A percentile compares a stretch with the other conserved stretches of the same genome.
Evolutionary conservation across 2,329 filamentous ascomycete species (phyloP).

Genomic region (Corinectria fuckeliana): DNA sequence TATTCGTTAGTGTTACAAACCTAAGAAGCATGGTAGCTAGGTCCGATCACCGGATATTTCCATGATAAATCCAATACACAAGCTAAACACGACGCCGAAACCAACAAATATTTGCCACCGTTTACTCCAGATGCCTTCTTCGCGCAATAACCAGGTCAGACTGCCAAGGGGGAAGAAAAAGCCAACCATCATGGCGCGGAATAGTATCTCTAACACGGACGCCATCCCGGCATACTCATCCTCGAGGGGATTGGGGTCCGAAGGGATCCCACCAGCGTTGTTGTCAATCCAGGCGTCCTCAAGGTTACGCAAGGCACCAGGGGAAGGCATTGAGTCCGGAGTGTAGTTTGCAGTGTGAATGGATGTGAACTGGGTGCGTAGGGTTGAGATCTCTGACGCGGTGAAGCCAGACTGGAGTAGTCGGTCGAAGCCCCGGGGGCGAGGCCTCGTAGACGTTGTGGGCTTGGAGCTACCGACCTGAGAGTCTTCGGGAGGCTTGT

Average conservation of each 20-base stretch:
- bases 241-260: constrained; percentile 47
- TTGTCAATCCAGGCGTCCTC: constrained; percentile 93
- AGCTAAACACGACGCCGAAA: constrained; percentile 81
- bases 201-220: constrained; percentile 76
- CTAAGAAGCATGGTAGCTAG: neutral
- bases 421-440: constrained; percentile 81
- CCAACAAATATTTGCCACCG: constrained; percentile 86
- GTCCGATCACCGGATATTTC: constrained; percentile 47
- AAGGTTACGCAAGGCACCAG: constrained; percentile 74
- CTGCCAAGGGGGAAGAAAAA: constrained; percentile 95
- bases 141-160: constrained; percentile 81
- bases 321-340: constrained; percentile 86
- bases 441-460: constrained; percentile 40
- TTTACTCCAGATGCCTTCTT: constrained; percentile 86
- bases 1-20: constrained; percentile 1
- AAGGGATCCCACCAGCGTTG: constrained; percentile 53
- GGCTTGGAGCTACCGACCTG: constrained; percentile 54
- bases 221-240: constrained; percentile 59
- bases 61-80: constrained; percentile 75
- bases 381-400: constrained; percentile 78
- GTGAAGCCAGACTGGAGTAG: constrained; percentile 84
- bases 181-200: constrained; percentile 87
- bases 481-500: constrained; percentile 47
- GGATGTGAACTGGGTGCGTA: constrained; percentile 87
- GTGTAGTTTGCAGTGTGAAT: constrained; percentile 84